These are phyloP conservation scores for Mycosarcoma mackinlayi DNA, from an alignment of 1,284 basidiomycete species.

Conservation along the genomic window DNA sequence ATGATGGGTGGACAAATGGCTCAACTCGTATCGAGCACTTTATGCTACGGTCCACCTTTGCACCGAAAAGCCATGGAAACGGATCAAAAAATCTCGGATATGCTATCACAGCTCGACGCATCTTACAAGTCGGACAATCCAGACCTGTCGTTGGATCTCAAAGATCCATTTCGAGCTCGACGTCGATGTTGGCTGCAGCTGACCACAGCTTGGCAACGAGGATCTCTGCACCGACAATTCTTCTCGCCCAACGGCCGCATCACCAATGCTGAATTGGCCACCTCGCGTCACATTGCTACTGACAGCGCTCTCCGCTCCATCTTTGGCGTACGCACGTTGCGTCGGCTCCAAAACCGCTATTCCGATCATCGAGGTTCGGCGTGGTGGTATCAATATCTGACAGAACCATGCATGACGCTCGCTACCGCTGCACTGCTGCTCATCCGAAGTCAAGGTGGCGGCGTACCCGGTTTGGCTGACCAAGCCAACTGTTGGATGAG, in stretches of 20 bases:
- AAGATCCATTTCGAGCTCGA: conserved; percentile 38
- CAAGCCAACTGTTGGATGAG: conserved; percentile 41
- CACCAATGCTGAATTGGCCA: conserved; percentile 46
- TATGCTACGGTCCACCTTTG: conserved; percentile 41
- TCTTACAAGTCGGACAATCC: conserved; percentile 33
- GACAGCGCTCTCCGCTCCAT: conserved; percentile 39
- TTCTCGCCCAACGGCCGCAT: conserved; percentile 52
- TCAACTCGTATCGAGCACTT: conserved; percentile 33
- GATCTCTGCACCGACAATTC: conserved; percentile 36
- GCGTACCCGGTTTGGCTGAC: conserved; percentile 30
- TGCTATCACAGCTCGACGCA: conserved; percentile 20
- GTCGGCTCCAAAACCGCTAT: conserved; percentile 35
- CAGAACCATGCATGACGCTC: conserved; percentile 51
- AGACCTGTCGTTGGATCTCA: conserved; percentile 30
- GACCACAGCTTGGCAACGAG: conserved; percentile 43
- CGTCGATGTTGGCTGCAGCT: conserved; percentile 43
- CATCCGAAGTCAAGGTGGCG: conserved; percentile 42
- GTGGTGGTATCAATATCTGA: conserved; percentile 50
- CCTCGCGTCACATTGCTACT: conserved; percentile 41
- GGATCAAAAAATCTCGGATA: conserved; percentile 25
- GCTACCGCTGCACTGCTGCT: conserved; percentile 42
- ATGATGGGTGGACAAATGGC: conserved; percentile 42
- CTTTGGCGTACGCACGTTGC: conserved; percentile 26
- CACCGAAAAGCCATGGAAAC: conserved; percentile 50
- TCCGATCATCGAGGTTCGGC: conserved; percentile 39